Evolutionary conservation across 2,329 filamentous ascomycete species (phyloP).

Genomic region (Pseudonectria buxi): DNA sequence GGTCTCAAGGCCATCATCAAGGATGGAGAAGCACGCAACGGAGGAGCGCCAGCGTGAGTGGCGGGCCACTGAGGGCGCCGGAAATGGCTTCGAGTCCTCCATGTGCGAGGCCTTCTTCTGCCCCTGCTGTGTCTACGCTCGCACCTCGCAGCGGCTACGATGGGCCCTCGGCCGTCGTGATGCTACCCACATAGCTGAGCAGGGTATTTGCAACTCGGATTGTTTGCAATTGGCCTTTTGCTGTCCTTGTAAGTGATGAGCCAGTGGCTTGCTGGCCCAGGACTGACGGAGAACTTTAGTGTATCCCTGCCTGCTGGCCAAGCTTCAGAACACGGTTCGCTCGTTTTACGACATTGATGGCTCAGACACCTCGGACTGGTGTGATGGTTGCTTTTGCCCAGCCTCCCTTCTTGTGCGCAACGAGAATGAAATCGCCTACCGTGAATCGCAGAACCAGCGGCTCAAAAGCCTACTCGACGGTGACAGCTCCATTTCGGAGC

Average conservation of each 20-base stretch:
- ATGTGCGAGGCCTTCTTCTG: slow-evolving; percentile 11
- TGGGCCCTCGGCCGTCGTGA: slow-evolving; percentile 15
- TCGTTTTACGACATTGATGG: slow-evolving; percentile 28
- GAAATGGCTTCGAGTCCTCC: slow-evolving; percentile 1
- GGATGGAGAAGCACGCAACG: slow-evolving; percentile 15
- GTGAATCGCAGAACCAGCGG: slow-evolving; percentile 15
- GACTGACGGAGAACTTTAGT: slow-evolving; percentile 15
- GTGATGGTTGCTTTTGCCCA: slow-evolving; percentile 23
- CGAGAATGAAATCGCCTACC: slow-evolving; percentile 27
- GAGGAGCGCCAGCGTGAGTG: slow-evolving; percentile 7
- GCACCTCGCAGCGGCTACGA: slow-evolving; percentile 18
- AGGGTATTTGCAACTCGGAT: slow-evolving; percentile 14
- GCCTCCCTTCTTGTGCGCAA: slow-evolving; percentile 19
- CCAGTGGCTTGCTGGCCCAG: background rate
- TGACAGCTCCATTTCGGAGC: slow-evolving; percentile 4
- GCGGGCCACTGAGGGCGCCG: slow-evolving; percentile 2
- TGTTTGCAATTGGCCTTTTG: slow-evolving; percentile 19
- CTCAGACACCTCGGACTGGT: slow-evolving; percentile 14
- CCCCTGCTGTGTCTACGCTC: slow-evolving; percentile 23
- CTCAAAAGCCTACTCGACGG: slow-evolving; percentile 6
- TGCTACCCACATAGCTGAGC: slow-evolving; percentile 7
- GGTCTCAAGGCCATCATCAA: slow-evolving; percentile 5
- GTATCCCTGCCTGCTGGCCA: slow-evolving; percentile 23
- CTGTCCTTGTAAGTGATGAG: slow-evolving; percentile 19
- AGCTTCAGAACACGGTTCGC: slow-evolving; percentile 25